These are phyloP conservation scores for Capronia coronata DNA, from an alignment of 2,329 filamentous ascomycete species.

Conservation along the genomic window DNA sequence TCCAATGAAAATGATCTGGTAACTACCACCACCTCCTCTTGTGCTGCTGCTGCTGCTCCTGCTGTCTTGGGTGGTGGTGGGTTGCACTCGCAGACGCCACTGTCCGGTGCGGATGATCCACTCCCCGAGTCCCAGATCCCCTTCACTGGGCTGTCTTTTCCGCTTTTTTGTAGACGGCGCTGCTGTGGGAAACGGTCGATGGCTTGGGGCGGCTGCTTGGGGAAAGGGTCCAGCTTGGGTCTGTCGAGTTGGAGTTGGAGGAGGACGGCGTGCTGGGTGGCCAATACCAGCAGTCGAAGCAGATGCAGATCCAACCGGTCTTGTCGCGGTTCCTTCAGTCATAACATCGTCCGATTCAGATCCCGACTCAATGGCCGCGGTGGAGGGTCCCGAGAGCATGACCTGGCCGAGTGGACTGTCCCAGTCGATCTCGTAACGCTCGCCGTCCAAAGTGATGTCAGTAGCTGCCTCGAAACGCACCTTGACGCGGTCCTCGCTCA, in stretches of 20 bases:
- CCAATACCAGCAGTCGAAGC: not conserved
- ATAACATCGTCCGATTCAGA: conserved; percentile 23
- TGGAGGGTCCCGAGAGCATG: conserved; percentile 19
- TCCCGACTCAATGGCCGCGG: conserved; percentile 14
- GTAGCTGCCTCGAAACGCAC: conserved; percentile 53
- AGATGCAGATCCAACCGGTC: no score
- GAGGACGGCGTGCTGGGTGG: conserved; percentile 12
- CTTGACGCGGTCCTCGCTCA: conserved; percentile 64
- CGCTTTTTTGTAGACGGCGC: conserved; percentile 19
- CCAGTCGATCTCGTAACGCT: conserved; percentile 29
- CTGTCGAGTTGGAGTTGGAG: conserved; percentile 20
- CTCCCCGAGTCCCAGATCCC: conserved; percentile 17
- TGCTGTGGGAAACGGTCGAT: no score
- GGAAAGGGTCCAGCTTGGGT: conserved; percentile 6
- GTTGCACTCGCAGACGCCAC: conserved; percentile 64
- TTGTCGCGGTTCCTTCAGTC: conserved; percentile 14
- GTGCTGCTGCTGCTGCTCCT: no score
- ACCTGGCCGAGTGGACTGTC: conserved; percentile 15
- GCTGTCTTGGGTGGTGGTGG: conserved; percentile 32
- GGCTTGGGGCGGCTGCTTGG: not conserved
- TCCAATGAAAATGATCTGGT: conserved; percentile 67
- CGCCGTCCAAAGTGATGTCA: conserved; percentile 39
- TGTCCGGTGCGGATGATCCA: conserved; percentile 65
- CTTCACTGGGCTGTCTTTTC: conserved; percentile 21
- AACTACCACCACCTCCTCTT: no score